Conservation (phyloP, 2,329 filamentous ascomycete species). For the Xenoacremonium recifei region DNA sequence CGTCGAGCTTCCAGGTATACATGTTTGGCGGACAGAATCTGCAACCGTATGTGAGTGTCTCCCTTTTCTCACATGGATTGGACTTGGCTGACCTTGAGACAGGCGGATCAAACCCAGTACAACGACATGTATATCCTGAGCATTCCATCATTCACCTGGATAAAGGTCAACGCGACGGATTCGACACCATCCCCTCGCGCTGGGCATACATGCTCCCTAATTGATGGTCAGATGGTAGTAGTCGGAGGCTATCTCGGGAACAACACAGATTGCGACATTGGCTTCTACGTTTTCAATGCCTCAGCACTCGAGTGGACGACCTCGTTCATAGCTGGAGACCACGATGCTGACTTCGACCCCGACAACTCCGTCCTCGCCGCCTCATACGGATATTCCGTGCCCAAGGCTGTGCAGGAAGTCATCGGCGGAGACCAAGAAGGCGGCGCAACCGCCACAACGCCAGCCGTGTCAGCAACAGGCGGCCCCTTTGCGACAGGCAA, state of each 20-base stretch:
- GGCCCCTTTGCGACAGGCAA: slow-evolving; percentile 71
- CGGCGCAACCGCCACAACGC: slow-evolving; percentile 51
- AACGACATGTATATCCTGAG: slow-evolving; percentile 63
- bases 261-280: slow-evolving; percentile 49
- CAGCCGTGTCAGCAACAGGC: slow-evolving; percentile 53
- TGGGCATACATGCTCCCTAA: slow-evolving; percentile 55
- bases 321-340: slow-evolving; percentile 60
- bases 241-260: slow-evolving; percentile 59
- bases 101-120: slow-evolving; percentile 55
- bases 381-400: slow-evolving; percentile 53
- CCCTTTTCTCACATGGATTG: too few species aligned
- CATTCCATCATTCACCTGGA: slow-evolving; percentile 63
- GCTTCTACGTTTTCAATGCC: slow-evolving; percentile 71
- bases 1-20: slow-evolving; percentile 74
- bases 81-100: slow-evolving; percentile 6
- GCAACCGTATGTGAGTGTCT: slow-evolving; percentile 51
- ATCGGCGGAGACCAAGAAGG: slow-evolving; percentile 52
- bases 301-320: slow-evolving; percentile 56
- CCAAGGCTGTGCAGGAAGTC: slow-evolving; percentile 45
- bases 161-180: slow-evolving; percentile 47
- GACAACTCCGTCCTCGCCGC: slow-evolving; percentile 44
- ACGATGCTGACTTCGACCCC: slow-evolving; percentile 54
- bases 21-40: slow-evolving; percentile 77
- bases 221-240: slow-evolving; percentile 60
- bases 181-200: slow-evolving; percentile 54